These are phyloP conservation scores for Clonostachys sp. DNA, from an alignment of 2,329 filamentous ascomycete species.

Conservation along the genomic window DNA sequence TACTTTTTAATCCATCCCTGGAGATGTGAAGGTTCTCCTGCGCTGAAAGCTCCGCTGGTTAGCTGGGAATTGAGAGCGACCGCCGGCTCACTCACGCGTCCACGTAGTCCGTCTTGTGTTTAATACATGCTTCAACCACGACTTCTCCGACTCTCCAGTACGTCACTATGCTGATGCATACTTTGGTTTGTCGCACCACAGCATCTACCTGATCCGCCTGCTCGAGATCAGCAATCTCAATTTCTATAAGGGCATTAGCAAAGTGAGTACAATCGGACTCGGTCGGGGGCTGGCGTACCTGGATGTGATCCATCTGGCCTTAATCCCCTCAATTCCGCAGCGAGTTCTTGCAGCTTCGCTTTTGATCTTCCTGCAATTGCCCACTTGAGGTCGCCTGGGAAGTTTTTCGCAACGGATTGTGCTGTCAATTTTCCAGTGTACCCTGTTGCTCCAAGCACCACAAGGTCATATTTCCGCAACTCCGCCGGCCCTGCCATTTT, in stretches of 20 bases:
- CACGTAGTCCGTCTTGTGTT: conserved; percentile 60
- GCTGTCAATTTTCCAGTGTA: conserved; percentile 79
- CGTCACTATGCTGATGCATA: conserved; percentile 57
- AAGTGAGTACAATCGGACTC: too few relatives aligned
- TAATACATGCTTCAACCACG: conserved; percentile 57
- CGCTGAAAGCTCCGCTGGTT: too few relatives aligned
- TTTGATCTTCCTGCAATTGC: conserved; percentile 78
- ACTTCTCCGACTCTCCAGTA: conserved; percentile 52
- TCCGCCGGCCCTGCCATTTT: too few relatives aligned
- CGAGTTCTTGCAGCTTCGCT: conserved; percentile 66
- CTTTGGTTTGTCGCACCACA: conserved; percentile 50
- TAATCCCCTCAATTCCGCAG: conserved; percentile 59
- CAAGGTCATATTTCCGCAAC: conserved; percentile 49
- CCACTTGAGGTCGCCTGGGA: conserved; percentile 80
- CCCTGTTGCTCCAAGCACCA: conserved; percentile 56
- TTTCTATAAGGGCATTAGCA: conserved; percentile 21
- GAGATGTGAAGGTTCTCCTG: too few relatives aligned
- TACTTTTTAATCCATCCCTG: conserved; percentile 28
- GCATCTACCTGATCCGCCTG: conserved; percentile 36
- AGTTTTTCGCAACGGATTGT: conserved; percentile 66
- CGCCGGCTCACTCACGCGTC: conserved; percentile 48
- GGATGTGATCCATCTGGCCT: conserved; percentile 69
- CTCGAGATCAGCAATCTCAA: conserved; percentile 47
- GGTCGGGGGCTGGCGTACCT: conserved; percentile 37
- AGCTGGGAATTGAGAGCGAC: too few relatives aligned